Base-by-base conservation (phyloP, 2,329 filamentous ascomycete species). In the Hypoxylon sp. region DNA sequence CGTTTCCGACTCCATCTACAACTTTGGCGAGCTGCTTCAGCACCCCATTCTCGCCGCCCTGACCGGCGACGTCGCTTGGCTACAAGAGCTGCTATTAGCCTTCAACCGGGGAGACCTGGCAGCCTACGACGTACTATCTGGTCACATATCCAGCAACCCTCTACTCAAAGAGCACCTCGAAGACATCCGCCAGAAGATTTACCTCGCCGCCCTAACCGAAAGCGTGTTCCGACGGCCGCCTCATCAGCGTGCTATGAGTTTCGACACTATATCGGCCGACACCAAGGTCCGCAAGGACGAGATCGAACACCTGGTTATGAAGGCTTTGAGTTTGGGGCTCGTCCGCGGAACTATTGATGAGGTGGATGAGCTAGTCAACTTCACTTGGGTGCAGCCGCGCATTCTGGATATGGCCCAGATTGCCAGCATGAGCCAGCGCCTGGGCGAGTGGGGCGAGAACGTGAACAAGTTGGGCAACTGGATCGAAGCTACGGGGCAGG, bases 341-440 rank as follows among this genome's bases (percentile, higher is more conserved):
- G 83, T 99, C 72, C 88, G 91, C 72, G 96, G 96, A 47, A 96
- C 92, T 61, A 98, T 99, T 74, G 96, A 99, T 79, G 95, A 99
- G 82, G 96, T 99, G 30, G 93, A 93, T 50, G 91, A 94, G 80
- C 89, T 98, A 71, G 96, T 96, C 45, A 89, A 94, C 77, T 97
- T 99, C 81, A 95, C 95, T 75, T 99, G 96, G 96, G 96, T 99
- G 63, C 96, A 99, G 83, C 96, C 96, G 21, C 98, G 98, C 87
- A 94, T 99, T 30, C 82, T 99, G 71, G 96, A 98, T 79, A 93
- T 94, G 89, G 90, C 89, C 80, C 96, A 98, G 84, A 97, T 99
- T 74, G 92, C 91, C 75, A 92, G 90, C 75, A 97, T 99, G 95
- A 88, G 93, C 74, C 85, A 88, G 76, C 86, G 96, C 73, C 81